Evolutionary conservation across 2,329 filamentous ascomycete genomes (phyloP), one percentile per base, ranked within the genome.

Genomic region (Nigrospora sphaerica): DNA sequence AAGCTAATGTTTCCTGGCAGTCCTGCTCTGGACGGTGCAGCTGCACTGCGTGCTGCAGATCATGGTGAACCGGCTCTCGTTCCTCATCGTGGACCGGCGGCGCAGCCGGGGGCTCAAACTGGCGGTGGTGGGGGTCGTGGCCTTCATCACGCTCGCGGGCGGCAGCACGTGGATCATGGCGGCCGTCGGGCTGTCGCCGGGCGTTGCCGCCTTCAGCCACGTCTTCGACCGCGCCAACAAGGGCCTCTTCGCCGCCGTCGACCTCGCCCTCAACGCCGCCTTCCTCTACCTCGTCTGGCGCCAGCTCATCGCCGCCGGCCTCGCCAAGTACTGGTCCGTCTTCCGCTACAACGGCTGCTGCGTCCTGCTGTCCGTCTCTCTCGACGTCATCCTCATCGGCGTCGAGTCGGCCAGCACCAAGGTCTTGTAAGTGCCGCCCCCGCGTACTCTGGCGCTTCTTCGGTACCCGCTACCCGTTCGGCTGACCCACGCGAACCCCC

Each of bases 191-290:
- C 23, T 28, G 13, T 37, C 33, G 19, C 14, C 42, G 10, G 23
- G 17, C 33, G 28, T 44, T 17, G 28, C 31, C 19, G 18, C 13
- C 42, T 32, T 77, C 46, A 78, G 78, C 49, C 55, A 66, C 0
- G 57, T 73, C 23, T 79, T 74, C 75, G 75, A 79, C 44, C 70
- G 73, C 28, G 59, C 66, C 36, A 74, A 73, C 13, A 78, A 78
- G 49, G 63, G 70, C 1, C 59, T 78, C 3, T 75, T 75, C 48
- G 56, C 76, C 2, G 43, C 74, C 3, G 63, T 77, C 10, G 74
- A 78, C 46, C 72, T 66, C 1, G 57, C 55, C 0, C 64, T 78
- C n/a, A 78, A 78, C 47, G 70, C 64, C 56, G 75, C 74, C 51
- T 78, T 78, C 50, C 61, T 78, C 3, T 54, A 56, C 9, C 66